Conservation (phyloP, 352 stramenopile genomes). For the Globisporangium radiosum region DNA sequence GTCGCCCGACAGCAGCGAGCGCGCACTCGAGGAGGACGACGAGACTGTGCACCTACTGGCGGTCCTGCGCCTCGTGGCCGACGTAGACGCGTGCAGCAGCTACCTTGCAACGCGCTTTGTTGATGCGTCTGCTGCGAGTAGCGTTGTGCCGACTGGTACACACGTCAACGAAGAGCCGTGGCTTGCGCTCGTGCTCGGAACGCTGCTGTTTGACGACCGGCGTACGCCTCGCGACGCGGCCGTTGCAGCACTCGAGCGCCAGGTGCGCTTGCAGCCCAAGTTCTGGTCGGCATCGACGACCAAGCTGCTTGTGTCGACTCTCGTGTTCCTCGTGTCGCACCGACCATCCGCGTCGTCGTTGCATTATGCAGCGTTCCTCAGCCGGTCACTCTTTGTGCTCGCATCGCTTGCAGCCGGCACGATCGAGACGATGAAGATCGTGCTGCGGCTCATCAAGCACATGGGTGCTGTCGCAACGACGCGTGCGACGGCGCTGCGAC, state of each 20-base stretch:
- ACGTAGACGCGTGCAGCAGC: slow-evolving; percentile 11
- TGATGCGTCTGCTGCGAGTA: neutral
- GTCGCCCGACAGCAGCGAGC: neutral
- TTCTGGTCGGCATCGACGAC: slow-evolving; percentile 23
- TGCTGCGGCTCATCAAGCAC: slow-evolving; percentile 61
- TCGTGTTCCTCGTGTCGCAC: slow-evolving; percentile 55
- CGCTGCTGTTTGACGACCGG: slow-evolving; percentile 32
- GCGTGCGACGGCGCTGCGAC: slow-evolving; percentile 38
- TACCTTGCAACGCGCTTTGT: slow-evolving; percentile 42
- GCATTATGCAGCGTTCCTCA: slow-evolving; percentile 25
- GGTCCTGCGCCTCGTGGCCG: slow-evolving; percentile 26
- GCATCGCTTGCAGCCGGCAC: slow-evolving; percentile 37
- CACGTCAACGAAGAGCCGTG: slow-evolving; percentile 17
- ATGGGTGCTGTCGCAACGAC: slow-evolving; percentile 30
- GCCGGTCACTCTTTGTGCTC: slow-evolving; percentile 38
- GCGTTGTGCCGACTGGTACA: no score
- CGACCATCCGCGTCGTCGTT: slow-evolving; percentile 1
- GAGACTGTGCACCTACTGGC: slow-evolving; percentile 21
- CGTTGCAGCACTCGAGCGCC: slow-evolving; percentile 29
- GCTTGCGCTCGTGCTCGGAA: slow-evolving; percentile 26
- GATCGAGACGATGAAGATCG: slow-evolving; percentile 70
- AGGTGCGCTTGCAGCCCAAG: slow-evolving; percentile 16
- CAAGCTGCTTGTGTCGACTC: slow-evolving; percentile 50
- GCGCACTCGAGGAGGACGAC: neutral
- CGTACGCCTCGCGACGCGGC: slow-evolving; percentile 16